These are phyloP conservation scores for Neofusicoccum sp. DNA, from an alignment of 2,329 filamentous ascomycete genomes.

Conservation along the genomic window DNA sequence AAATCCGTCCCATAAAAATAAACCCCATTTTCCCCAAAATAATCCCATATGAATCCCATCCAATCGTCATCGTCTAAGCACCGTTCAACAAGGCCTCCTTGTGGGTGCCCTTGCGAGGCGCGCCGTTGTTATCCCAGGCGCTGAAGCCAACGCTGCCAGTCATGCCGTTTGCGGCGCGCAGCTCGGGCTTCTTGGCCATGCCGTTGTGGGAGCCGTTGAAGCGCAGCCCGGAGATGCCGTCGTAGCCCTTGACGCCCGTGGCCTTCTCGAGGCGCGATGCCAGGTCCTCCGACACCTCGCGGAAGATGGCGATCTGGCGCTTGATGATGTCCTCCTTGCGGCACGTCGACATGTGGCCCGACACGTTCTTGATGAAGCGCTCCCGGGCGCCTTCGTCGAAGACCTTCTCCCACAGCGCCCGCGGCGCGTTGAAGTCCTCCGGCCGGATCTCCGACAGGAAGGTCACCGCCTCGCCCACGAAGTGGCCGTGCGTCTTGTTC, in stretches of 20 bases:
- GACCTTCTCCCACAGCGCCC: constrained; percentile 63
- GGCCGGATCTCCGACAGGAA: constrained; percentile 57
- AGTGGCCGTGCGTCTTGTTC: constrained; percentile 54
- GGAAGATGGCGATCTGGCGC: constrained; percentile 66
- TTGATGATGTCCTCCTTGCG: constrained; percentile 63
- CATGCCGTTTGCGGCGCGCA: constrained; percentile 57
- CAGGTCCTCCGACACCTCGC: constrained; percentile 62
- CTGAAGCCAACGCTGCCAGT: constrained; percentile 36
- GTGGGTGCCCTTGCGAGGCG: constrained; percentile 49
- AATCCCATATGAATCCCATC: background rate
- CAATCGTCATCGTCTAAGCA: background rate
- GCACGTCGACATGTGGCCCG: constrained; percentile 64
- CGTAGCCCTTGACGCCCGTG: constrained; percentile 63
- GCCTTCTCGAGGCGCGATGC: constrained; percentile 63
- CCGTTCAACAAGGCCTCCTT: constrained; percentile 23
- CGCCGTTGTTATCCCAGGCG: constrained; percentile 50
- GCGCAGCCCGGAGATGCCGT: constrained; percentile 55
- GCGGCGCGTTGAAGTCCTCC: constrained; percentile 60
- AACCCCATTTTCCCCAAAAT: background rate
- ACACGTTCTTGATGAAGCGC: constrained; percentile 62
- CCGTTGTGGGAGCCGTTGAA: constrained; percentile 67
- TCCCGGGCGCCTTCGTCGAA: constrained; percentile 61
- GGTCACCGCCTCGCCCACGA: constrained; percentile 51
- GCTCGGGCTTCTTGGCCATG: constrained; percentile 54
- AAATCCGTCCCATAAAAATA: too few relatives aligned